Evolutionary conservation across 352 stramenopile species (phyloP).

Genomic region (Pythium dissimile): DNA sequence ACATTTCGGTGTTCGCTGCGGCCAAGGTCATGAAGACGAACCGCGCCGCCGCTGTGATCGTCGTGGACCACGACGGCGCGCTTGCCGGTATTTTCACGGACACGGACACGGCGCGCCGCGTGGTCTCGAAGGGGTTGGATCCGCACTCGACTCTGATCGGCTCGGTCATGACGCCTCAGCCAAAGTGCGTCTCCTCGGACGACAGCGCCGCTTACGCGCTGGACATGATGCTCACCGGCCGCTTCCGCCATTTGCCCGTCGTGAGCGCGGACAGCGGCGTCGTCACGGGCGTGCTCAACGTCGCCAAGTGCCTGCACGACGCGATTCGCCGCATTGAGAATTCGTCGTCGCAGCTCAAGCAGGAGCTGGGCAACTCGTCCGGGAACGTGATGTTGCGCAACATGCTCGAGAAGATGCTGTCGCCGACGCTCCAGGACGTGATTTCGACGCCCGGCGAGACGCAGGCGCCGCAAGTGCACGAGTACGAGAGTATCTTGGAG

Average conservation of each 20-base stretch:
- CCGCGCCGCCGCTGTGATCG: constrained; percentile 88
- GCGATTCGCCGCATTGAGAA: constrained; percentile 96
- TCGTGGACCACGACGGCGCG: constrained; percentile 82
- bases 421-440: constrained; percentile 76
- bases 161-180: constrained; percentile 83
- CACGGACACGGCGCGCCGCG: constrained; percentile 77
- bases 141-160: constrained; percentile 59
- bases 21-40: constrained; percentile 90
- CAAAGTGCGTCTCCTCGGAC: constrained; percentile 77
- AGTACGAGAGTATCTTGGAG: constrained; percentile 64
- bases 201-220: constrained; percentile 81
- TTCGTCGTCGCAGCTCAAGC: constrained; percentile 72
- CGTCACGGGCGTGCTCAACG: constrained; percentile 96
- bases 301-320: constrained; percentile 98
- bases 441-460: constrained; percentile 56
- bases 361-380: constrained; percentile 62
- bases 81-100: constrained; percentile 96
- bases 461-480: constrained; percentile 70
- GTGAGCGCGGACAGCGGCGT: constrained; percentile 71
- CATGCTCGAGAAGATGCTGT: constrained; percentile 89
- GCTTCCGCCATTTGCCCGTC: constrained; percentile 97
- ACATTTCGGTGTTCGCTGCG: constrained; percentile 85
- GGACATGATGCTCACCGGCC: constrained; percentile 83
- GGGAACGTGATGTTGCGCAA: constrained; percentile 59
- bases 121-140: constrained; percentile 75